Conservation (phyloP, 2,329 filamentous ascomycete species). For the Neopestalotiopsis clavispora region DNA sequence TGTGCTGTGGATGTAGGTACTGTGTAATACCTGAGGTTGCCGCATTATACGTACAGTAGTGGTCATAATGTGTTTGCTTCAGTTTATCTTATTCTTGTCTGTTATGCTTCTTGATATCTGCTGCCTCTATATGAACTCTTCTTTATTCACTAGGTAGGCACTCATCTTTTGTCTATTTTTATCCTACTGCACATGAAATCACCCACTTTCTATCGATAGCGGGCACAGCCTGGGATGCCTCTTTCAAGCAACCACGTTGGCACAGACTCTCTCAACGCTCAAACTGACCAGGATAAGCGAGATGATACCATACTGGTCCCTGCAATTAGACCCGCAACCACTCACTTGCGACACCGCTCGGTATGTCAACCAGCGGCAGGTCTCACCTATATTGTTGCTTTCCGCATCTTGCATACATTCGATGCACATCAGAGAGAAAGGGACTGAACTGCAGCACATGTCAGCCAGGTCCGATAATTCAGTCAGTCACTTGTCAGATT, state of each 20-base stretch:
- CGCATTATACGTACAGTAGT: too few relatives aligned
- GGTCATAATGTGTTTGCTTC: too few relatives aligned
- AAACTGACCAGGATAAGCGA: conserved; percentile 8
- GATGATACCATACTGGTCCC: conserved; percentile 9
- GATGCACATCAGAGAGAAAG: neutral
- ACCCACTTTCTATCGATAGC: neutral
- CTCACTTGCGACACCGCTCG: conserved; percentile 13
- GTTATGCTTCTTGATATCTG: neutral
- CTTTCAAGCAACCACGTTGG: conserved; percentile 6
- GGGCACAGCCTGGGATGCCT: neutral
- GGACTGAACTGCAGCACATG: conserved; percentile 7
- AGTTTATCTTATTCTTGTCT: neutral
- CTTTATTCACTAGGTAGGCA: neutral
- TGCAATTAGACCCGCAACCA: conserved; percentile 8
- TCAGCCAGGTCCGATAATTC: neutral
- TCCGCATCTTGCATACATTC: neutral
- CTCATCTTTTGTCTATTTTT: neutral
- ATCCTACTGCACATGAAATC: neutral
- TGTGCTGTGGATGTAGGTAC: too few relatives aligned
- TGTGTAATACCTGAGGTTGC: too few relatives aligned
- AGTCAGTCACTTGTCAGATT: neutral
- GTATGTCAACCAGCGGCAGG: neutral
- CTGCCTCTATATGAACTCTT: neutral
- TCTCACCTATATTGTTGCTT: conserved; percentile 6
- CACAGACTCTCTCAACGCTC: neutral